A percentile compares a stretch with the other conserved stretches of the same genome.
Conservation (phyloP, 73 alveolate genomes). For the Stentor coeruleus region DNA sequence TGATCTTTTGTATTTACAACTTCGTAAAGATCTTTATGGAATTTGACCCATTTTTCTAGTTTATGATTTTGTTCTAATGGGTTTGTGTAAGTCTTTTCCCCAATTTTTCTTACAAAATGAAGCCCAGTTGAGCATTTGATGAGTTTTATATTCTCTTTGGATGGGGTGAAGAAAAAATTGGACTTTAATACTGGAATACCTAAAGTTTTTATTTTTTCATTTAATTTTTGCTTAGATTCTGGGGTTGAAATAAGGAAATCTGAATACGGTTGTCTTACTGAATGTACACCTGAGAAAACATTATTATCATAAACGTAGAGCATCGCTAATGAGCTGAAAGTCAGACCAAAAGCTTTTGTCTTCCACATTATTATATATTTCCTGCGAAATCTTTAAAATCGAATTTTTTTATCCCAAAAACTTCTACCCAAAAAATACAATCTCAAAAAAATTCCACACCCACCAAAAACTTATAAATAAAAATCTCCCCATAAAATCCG, state of each 20-base stretch:
- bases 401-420: no score
- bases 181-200: background rate
- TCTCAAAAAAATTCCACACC: no score
- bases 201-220: no score
- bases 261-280: background rate
- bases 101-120: background rate
- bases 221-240: no score
- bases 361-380: background rate
- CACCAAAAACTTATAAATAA: no score
- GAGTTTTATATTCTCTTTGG: background rate
- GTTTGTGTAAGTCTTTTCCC: background rate
- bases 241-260: background rate
- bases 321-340: background rate
- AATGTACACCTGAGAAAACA: background rate
- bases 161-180: background rate
- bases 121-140: background rate
- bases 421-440: no score
- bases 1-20: background rate
- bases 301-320: no score
- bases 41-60: background rate
- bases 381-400: no score
- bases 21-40: background rate
- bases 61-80: background rate
- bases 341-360: background rate
- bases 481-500: no score